phyloP scores from a whole-genome alignment of 1,284 basidiomycete species.

The Sporisorium scitamineum region DNA sequence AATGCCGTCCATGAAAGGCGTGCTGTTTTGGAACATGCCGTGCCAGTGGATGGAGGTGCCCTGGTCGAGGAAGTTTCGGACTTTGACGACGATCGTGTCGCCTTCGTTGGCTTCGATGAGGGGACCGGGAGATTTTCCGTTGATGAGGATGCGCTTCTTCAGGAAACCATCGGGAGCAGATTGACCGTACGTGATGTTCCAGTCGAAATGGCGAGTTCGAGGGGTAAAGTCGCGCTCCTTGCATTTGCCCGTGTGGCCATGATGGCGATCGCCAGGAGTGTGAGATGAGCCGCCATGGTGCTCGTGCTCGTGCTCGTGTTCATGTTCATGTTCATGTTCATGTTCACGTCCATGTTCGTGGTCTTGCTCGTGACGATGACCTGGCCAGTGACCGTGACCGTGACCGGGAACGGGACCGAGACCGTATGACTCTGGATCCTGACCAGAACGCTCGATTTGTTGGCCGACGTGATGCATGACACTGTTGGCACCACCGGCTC shows the following conservation, averaged over 20 bases:
- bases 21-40: constrained; percentile 63
- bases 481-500: background rate
- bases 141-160: constrained; percentile 60
- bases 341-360: background rate
- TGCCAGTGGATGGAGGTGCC: constrained; percentile 66
- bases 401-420: constrained; percentile 18
- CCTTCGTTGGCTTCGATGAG: constrained; percentile 62
- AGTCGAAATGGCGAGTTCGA: constrained; percentile 50
- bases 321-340: background rate
- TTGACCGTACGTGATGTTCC: constrained; percentile 43
- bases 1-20: constrained; percentile 63
- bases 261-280: background rate
- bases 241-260: constrained; percentile 2
- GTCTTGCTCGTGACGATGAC: background rate
- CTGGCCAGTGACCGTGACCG: constrained; percentile 20
- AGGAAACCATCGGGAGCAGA: constrained; percentile 55
- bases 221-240: constrained; percentile 37
- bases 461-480: constrained; percentile 4
- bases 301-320: background rate
- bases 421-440: constrained; percentile 9
- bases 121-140: constrained; percentile 61
- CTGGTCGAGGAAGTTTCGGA: constrained; percentile 55
- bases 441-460: background rate
- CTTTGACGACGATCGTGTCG: constrained; percentile 60
- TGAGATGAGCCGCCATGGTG: background rate